These are phyloP conservation scores for Ustilago cynodontis DNA, from an alignment of 1,284 basidiomycete genomes.

Conservation along the genomic window DNA sequence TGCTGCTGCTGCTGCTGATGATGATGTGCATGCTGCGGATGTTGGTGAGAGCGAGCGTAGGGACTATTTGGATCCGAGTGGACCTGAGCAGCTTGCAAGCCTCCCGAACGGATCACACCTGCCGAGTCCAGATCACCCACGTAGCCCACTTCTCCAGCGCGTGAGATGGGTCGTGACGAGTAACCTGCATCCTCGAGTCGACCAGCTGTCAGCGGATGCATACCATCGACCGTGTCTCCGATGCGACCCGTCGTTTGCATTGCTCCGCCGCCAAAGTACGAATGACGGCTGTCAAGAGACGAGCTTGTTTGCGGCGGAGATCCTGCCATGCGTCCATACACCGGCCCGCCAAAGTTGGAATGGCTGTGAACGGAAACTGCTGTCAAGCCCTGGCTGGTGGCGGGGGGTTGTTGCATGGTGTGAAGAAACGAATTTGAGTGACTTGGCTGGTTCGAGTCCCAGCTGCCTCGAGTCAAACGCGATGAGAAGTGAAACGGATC, in stretches of 20 bases:
- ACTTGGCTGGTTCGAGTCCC: conserved; percentile 47
- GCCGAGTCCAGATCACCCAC: conserved; percentile 32
- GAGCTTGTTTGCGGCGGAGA: conserved; percentile 51
- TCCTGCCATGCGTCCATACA: conserved; percentile 22
- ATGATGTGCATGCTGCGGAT: not conserved
- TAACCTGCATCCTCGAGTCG: conserved; percentile 24
- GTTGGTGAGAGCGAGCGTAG: conserved; percentile 23
- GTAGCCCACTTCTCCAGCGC: conserved; percentile 31
- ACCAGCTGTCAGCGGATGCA: conserved; percentile 21
- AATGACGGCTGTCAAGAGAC: conserved; percentile 44
- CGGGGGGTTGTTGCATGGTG: conserved; percentile 35
- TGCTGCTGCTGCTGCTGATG: conserved; percentile 19
- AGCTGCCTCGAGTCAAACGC: conserved; percentile 35
- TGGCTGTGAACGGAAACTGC: conserved; percentile 37
- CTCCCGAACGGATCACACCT: conserved; percentile 24
- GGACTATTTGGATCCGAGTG: conserved; percentile 37
- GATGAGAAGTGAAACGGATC: conserved; percentile 47
- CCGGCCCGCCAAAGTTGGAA: conserved; percentile 17
- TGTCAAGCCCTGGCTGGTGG: conserved; percentile 47
- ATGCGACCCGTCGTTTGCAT: conserved; percentile 18
- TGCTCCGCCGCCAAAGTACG: conserved; percentile 15
- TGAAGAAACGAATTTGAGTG: conserved; percentile 24
- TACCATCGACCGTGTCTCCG: conserved; percentile 23
- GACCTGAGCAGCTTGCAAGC: conserved; percentile 14
- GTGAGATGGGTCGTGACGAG: conserved; percentile 37